Conservation (phyloP, 1,284 basidiomycete species). For the Cryptococcus floricola region DNA sequence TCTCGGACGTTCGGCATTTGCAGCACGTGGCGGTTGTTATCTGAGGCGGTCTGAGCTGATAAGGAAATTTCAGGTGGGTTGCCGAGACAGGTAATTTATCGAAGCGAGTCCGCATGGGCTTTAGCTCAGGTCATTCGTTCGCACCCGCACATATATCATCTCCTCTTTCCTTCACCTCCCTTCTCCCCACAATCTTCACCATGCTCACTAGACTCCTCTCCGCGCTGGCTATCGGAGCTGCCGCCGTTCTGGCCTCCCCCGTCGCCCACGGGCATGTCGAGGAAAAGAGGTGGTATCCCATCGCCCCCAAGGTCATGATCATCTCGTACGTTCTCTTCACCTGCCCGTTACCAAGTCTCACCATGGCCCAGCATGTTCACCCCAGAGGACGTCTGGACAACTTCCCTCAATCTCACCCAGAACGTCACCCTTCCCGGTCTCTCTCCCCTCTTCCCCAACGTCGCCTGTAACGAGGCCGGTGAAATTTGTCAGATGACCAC, state of each 20-base stretch:
- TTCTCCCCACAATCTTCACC: too few relatives aligned
- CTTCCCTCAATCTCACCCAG: constrained; percentile 37
- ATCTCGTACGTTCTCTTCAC: constrained; percentile 17
- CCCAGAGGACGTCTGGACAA: constrained; percentile 46
- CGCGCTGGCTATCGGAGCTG: not conserved
- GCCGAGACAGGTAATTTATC: too few relatives aligned
- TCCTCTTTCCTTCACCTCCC: too few relatives aligned
- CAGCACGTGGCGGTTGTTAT: too few relatives aligned
- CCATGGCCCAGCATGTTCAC: constrained; percentile 32
- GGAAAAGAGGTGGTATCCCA: constrained; percentile 16
- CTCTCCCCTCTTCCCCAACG: constrained; percentile 52
- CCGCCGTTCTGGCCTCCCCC: constrained; percentile 3
- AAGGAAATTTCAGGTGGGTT: too few relatives aligned
- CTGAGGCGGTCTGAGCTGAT: too few relatives aligned
- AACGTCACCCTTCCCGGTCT: constrained; percentile 52
- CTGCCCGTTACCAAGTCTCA: not conserved
- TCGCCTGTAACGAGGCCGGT: constrained; percentile 49
- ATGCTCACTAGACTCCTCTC: not conserved
- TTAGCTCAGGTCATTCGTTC: too few relatives aligned
- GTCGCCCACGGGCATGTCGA: not conserved
- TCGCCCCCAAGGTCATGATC: constrained; percentile 37
- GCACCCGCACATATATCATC: too few relatives aligned
- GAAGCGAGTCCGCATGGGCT: too few relatives aligned
- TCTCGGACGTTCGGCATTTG: too few relatives aligned
- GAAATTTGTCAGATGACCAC: constrained; percentile 50